A percentile compares a stretch with the other conserved stretches of the same genome.
Evolutionary conservation across 768 basidiomycete genomes (phyloP).

Genomic region (Termitomyces sp.): DNA sequence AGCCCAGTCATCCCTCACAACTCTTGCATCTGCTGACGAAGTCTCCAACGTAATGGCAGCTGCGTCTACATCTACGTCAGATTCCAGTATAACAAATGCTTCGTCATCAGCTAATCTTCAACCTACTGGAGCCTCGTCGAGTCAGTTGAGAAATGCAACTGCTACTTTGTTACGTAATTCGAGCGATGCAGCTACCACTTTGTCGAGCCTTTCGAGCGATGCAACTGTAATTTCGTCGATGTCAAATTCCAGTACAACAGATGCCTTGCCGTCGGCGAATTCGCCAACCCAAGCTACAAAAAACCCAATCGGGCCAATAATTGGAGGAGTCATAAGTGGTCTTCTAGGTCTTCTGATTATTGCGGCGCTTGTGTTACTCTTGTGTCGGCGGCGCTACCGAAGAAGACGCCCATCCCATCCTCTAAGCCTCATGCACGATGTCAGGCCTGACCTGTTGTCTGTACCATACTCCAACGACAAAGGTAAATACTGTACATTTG

Average conservation of each 20-base stretch:
- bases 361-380: background rate
- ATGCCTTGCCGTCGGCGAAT: background rate
- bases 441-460: background rate
- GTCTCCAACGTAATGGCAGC: too few relatives aligned
- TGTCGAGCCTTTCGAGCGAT: background rate
- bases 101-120: background rate
- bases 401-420: background rate
- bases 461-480: background rate
- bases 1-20: too few relatives aligned
- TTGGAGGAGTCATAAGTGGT: constrained; percentile 2
- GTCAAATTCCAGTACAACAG: background rate
- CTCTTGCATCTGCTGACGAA: too few relatives aligned
- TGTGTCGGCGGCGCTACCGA: background rate
- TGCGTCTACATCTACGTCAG: too few relatives aligned
- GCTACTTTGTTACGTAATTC: too few relatives aligned
- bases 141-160: too few relatives aligned
- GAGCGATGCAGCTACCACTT: too few relatives aligned
- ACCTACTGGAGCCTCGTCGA: background rate
- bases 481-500: background rate
- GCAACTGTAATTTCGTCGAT: background rate
- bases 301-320: background rate
- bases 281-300: background rate
- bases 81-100: too few relatives aligned
- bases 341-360: background rate
- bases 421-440: background rate